Base-by-base conservation (phyloP, 2,329 filamentous ascomycete species). In the Claviceps lovelessii region DNA sequence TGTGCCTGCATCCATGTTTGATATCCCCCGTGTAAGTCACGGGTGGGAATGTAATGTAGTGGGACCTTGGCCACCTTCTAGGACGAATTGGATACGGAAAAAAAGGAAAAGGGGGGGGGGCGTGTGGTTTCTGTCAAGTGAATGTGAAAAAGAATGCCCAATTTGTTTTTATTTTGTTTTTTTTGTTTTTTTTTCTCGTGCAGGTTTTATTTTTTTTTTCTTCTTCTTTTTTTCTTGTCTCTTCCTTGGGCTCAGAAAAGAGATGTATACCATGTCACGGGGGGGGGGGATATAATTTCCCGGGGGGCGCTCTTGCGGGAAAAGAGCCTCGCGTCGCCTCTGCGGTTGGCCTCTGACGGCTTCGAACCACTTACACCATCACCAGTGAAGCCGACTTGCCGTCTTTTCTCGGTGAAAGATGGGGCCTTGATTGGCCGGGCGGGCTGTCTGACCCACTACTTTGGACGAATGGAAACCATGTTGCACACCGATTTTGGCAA, bases 51-150 rank as follows among this genome's bases (percentile, higher is more conserved):
- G 63, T 64, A 44, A 67, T 64, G 64, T 69, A 67, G 69, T 71
- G 69, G 69, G 70, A 71, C 69, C 68, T 69, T 67, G 54, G 65
- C 64, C 67, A 61, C 60, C 60, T 64, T 60, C 59, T 57, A 61
- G 62, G 67, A 62, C 66, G 65, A 68, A 68, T 65, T 66, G 67
- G 66, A 65, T 61, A 66, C 61, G 62, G 65, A 62, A 33, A 35
- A 37, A 37, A 4, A 15, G 47, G 17, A 23, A 17, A 31, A 15
- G 47, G 9, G 15, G 28, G 46, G 17, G 42, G 66, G 64, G 15
- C 15, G 39, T 65, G 64, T 39, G 53, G 47, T 51, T 63, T 65
- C 56, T 65, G 64, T 68, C 65, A 65, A 64, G 65, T 63, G 63
- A 63, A 59, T 67, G 39, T n/a, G 39, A 65, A 68, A 69, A 33